phyloP scores from a whole-genome alignment of 768 basidiomycete genomes.

The Panaeolus papilionaceus region DNA sequence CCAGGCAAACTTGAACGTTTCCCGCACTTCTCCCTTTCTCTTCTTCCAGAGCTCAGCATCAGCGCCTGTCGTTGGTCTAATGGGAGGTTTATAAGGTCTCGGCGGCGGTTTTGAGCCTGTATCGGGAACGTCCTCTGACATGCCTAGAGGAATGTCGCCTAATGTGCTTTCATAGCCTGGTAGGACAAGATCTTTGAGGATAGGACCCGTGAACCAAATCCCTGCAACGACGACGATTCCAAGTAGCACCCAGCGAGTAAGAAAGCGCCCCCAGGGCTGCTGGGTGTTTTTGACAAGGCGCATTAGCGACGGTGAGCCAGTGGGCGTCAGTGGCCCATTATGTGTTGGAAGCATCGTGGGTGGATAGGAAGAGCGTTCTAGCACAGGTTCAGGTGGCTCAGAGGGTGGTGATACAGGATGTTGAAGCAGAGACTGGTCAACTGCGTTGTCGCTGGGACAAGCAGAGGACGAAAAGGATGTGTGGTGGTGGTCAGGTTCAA shows the following conservation, averaged over 20 bases:
- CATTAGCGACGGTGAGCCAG: neutral
- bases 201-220: neutral
- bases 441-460: neutral
- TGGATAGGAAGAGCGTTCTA: neutral
- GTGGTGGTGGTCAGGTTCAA: neutral
- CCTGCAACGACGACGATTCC: neutral
- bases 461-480: neutral
- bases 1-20: slow-evolving; percentile 63
- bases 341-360: neutral
- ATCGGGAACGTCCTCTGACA: neutral
- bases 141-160: neutral
- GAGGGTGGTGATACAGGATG: neutral
- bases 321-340: neutral
- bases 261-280: slow-evolving; percentile 4
- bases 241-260: neutral
- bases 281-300: slow-evolving; percentile 6
- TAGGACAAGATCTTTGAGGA: neutral
- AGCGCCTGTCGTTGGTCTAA: neutral
- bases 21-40: slow-evolving; percentile 53
- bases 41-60: slow-evolving; percentile 37
- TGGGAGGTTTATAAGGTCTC: neutral
- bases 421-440: neutral
- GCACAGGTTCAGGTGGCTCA: neutral
- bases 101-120: neutral
- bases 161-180: neutral